Evolutionary conservation across 2,329 filamentous ascomycete genomes (phyloP).

Genomic region (Botryosphaeria dothidea): DNA sequence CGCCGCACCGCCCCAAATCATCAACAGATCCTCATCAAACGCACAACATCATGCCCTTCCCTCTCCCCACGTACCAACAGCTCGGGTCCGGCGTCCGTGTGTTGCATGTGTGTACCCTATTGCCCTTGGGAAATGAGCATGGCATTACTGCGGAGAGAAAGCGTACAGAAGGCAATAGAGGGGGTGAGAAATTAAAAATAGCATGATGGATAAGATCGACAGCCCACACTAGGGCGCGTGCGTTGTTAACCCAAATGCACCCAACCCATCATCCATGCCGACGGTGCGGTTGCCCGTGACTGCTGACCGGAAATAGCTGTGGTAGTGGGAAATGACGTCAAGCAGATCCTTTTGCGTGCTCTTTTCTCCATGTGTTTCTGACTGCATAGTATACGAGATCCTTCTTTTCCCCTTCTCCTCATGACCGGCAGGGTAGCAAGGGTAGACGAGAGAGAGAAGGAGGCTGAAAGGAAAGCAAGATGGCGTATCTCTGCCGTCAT

Average conservation of each 20-base stretch:
- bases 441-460: no score
- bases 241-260: no score
- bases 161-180: not conserved
- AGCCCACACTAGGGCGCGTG: no score
- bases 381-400: no score
- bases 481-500: no score
- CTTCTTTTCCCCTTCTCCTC: no score
- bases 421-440: no score
- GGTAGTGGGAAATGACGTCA: not conserved
- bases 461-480: no score
- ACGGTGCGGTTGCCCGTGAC: no score
- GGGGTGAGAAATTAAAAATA: not conserved
- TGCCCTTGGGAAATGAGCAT: not conserved
- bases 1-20: not conserved
- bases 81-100: not conserved
- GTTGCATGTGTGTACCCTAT: not conserved
- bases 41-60: not conserved
- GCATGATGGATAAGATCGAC: constrained; percentile 9
- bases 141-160: not conserved
- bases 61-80: not conserved
- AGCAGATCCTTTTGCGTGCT: not conserved
- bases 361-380: no score
- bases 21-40: constrained; percentile 11
- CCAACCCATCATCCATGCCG: no score
- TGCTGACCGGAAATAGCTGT: no score